Conservation (phyloP, 805 yeast species). For the Lachancea cidri region DNA sequence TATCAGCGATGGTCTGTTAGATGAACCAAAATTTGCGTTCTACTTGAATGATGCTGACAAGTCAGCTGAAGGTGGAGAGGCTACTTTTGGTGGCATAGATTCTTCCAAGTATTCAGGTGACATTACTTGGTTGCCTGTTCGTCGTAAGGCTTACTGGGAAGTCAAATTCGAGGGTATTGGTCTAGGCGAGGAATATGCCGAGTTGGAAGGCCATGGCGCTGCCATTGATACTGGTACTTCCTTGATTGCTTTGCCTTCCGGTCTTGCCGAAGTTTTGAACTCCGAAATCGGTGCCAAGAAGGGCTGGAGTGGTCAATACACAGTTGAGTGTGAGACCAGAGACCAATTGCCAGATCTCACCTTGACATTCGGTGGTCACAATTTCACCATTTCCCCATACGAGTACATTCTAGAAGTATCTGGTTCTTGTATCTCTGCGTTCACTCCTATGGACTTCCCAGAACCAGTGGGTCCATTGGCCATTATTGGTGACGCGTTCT, state of each 20-base stretch:
- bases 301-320: slow-evolving; percentile 96
- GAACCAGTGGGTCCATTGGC: slow-evolving; percentile 96
- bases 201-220: slow-evolving; percentile 80
- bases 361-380: slow-evolving; percentile 81
- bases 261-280: slow-evolving; percentile 91
- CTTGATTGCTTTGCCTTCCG: slow-evolving; percentile 88
- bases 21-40: slow-evolving; percentile 82
- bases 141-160: slow-evolving; percentile 99
- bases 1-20: slow-evolving; percentile 71
- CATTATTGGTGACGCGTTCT: slow-evolving; percentile 94
- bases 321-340: slow-evolving; percentile 84
- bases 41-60: slow-evolving; percentile 75
- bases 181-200: slow-evolving; percentile 88
- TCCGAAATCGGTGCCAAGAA: slow-evolving; percentile 96
- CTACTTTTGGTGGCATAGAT: slow-evolving; percentile 94
- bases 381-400: slow-evolving; percentile 82
- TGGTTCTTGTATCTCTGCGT: slow-evolving; percentile 93
- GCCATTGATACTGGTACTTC: slow-evolving; percentile 99
- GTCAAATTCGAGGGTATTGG: slow-evolving; percentile 88
- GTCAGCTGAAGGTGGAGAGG: slow-evolving; percentile 77
- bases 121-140: slow-evolving; percentile 92
- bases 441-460: slow-evolving; percentile 97
- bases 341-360: slow-evolving; percentile 86
- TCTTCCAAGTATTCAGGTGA: slow-evolving; percentile 71
- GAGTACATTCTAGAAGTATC: slow-evolving; percentile 93